Base-by-base conservation (phyloP, 2,329 filamentous ascomycete genomes). In the Dothideomycetes sp. region DNA sequence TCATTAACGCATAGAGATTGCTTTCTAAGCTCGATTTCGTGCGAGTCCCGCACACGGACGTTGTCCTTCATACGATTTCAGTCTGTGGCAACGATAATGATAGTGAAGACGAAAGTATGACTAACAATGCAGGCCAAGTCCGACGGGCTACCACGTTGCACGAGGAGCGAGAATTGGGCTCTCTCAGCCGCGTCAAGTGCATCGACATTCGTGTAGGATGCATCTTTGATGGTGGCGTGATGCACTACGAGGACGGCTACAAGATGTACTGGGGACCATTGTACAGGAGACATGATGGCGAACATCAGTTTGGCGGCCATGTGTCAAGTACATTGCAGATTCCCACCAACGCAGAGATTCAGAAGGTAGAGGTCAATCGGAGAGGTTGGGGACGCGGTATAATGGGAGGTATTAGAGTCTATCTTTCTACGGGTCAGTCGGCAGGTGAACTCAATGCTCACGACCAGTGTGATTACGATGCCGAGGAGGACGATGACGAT, bases 171-270 rank as follows among this genome's bases (percentile, higher is more conserved):
- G 17, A 37, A 9, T 48, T 58, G 19, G 61, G 60, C 24, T 45
- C 40, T 15, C 37, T 69, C 3, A 51, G 61, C 9, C 52, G 54
- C n/a, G 66, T 64, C 1, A 56, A 51, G 2, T 58, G 53, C 12
- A 63, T 72, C 19, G 67, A 71, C 44, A 47, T 70, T 3, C 57
- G 65, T 2, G 61, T 69, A 4, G 68, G 68, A 3, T 56, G 51
- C 31, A 47, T 53, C 5, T 59, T 69, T 31, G 66, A 71, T 37
- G 66, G 68, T 18, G 65, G 62, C 4, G 57, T 65, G 22, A 60
- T 71, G 3, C 54, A 65, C 44, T 71, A 65, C 46, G 52, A 51
- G 33, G 66, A 70, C 38, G 66, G 64, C 7, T 54, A 57, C n/a
- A 49, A 46, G 8, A 57, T 60, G 11, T 62, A 65, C 19, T 70